Conservation (phyloP, 2,329 filamentous ascomycete species). For the Alternaria ethzedia region DNA sequence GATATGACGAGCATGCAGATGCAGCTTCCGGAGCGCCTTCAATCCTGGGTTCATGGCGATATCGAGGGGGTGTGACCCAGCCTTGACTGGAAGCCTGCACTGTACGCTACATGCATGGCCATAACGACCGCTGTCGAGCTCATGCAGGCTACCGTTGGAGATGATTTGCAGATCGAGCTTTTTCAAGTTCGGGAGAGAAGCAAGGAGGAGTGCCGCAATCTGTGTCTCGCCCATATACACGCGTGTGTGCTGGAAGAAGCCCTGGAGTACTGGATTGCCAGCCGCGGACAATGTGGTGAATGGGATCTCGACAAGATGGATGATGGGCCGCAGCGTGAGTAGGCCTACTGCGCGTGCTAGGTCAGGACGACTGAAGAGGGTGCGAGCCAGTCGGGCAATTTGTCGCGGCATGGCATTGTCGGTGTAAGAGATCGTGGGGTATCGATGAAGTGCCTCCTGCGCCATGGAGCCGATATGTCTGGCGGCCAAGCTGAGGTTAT, state of each 20-base stretch:
- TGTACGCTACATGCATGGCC: not conserved
- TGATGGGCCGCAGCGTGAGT: not conserved
- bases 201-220: not conserved
- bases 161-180: not conserved
- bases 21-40: not conserved
- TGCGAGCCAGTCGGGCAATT: not conserved
- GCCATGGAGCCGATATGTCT: not conserved
- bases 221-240: not conserved
- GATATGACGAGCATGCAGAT: not conserved
- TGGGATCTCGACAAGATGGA: not conserved
- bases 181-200: not conserved
- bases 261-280: not conserved
- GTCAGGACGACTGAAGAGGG: not conserved
- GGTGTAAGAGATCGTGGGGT: not conserved
- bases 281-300: not conserved
- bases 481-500: not conserved
- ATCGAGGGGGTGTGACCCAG: not conserved
- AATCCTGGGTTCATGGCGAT: not conserved
- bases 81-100: not conserved
- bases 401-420: not conserved
- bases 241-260: not conserved
- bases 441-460: not conserved
- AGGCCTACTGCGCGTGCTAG: not conserved
- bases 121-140: not conserved
- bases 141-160: not conserved